Conservation (phyloP, 2,329 filamentous ascomycete genomes). For the Neoarthrinium moseri region DNA sequence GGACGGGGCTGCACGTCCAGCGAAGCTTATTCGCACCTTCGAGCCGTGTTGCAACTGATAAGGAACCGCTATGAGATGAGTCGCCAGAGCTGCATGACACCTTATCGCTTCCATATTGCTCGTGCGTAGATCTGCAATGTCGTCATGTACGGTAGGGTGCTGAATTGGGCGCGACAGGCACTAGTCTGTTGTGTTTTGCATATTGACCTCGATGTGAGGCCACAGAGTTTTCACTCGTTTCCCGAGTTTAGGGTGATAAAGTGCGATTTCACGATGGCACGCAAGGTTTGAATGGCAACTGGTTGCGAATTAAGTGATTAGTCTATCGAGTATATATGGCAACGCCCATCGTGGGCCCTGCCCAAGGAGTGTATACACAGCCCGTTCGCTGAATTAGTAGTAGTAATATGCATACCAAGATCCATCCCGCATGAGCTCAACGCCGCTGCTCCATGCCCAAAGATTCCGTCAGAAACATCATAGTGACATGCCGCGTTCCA, state of each 20-base stretch:
- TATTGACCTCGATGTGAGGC: too few relatives aligned
- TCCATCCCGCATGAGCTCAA: neutral
- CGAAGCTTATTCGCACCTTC: constrained; percentile 3
- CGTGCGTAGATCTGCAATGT: too few relatives aligned
- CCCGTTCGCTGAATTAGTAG: neutral
- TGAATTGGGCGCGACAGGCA: neutral
- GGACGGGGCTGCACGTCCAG: neutral
- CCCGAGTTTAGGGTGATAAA: too few relatives aligned
- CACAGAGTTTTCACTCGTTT: too few relatives aligned
- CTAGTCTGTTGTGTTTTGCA: too few relatives aligned
- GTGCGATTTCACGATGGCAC: too few relatives aligned
- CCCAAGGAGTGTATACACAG: neutral
- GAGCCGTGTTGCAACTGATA: neutral
- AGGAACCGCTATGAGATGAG: too few relatives aligned
- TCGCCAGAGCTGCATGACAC: too few relatives aligned
- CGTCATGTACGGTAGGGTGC: neutral
- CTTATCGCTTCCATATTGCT: too few relatives aligned
- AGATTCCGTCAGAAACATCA: constrained; percentile 19
- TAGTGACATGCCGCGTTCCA: constrained; percentile 14
- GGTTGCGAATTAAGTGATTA: too few relatives aligned
- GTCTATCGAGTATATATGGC: neutral
- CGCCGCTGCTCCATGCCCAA: constrained; percentile 14
- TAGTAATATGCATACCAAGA: neutral
- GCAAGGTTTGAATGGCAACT: too few relatives aligned
- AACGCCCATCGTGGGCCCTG: neutral